Conservation (phyloP, 306 rosid species). For the Fagus crenata region DNA sequence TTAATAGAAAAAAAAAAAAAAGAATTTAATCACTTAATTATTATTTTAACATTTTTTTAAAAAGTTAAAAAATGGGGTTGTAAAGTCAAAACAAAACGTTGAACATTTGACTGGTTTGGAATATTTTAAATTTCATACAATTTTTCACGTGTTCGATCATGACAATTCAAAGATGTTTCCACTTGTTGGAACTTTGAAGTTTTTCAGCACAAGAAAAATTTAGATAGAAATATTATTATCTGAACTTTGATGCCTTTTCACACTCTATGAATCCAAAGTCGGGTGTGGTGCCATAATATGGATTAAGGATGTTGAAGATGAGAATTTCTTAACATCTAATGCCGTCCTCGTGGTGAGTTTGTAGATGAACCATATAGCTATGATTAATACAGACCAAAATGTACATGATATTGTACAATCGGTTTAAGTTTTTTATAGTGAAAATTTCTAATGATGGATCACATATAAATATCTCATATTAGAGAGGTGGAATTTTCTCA, state of each 20-base stretch:
- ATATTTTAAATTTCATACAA: background rate
- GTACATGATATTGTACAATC: background rate
- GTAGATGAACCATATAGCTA: background rate
- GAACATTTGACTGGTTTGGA: background rate
- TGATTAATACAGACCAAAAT: background rate
- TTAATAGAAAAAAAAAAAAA: too few species aligned
- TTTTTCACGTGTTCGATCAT: background rate
- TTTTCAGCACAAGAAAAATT: background rate
- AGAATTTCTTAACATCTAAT: background rate
- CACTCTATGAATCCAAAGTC: background rate
- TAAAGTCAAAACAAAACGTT: background rate
- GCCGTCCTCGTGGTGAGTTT: background rate
- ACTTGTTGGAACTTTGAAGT: conserved; percentile 3
- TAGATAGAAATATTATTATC: background rate
- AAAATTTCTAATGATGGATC: background rate
- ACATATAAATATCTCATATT: background rate
- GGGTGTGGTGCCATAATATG: background rate
- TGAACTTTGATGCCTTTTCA: background rate
- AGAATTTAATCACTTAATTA: too few species aligned
- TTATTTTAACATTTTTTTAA: too few species aligned
- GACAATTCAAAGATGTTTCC: conserved; percentile 1
- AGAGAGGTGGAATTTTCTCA: background rate
- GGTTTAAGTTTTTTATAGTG: background rate
- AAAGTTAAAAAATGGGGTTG: background rate
- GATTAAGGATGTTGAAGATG: background rate